Conservation (phyloP, 75 land plant genomes). For the Chamaecyparis obtusa region DNA sequence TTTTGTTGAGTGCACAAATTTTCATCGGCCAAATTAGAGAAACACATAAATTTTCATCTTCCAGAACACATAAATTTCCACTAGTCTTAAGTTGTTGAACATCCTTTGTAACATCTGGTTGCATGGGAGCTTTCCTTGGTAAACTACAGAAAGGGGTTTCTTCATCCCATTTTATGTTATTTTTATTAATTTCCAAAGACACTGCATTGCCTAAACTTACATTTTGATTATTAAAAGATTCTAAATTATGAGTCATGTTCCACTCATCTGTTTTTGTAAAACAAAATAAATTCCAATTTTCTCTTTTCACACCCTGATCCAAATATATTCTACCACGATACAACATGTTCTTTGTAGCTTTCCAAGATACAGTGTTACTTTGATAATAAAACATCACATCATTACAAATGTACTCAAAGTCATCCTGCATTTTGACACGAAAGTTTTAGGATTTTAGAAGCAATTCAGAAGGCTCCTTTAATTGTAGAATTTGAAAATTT, state of each 20-base stretch:
- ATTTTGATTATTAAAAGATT: neutral
- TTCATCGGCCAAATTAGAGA: neutral
- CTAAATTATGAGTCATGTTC: neutral
- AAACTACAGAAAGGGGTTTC: neutral
- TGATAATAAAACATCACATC: conserved; percentile 32
- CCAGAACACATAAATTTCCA: neutral
- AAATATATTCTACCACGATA: conserved; percentile 20
- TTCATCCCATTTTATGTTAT: neutral
- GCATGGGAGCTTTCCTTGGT: neutral
- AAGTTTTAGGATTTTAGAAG: neutral
- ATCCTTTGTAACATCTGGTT: neutral
- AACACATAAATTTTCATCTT: neutral
- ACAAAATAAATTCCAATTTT: neutral
- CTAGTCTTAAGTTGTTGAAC: neutral
- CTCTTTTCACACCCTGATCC: conserved; percentile 9
- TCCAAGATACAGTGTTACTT: conserved; percentile 24
- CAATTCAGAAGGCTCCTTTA: neutral
- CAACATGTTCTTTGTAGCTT: conserved; percentile 23
- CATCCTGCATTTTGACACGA: conserved; percentile 24
- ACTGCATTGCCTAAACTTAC: neutral
- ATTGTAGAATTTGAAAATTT: neutral
- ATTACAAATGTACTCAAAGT: conserved; percentile 31
- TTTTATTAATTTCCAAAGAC: neutral
- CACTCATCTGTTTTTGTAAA: neutral
- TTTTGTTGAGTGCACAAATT: neutral